Evolutionary conservation across 129 eudicot genomes (phyloP), one percentile per base, ranked within the genome.

Genomic region (Smallanthus sonchifolius): DNA sequence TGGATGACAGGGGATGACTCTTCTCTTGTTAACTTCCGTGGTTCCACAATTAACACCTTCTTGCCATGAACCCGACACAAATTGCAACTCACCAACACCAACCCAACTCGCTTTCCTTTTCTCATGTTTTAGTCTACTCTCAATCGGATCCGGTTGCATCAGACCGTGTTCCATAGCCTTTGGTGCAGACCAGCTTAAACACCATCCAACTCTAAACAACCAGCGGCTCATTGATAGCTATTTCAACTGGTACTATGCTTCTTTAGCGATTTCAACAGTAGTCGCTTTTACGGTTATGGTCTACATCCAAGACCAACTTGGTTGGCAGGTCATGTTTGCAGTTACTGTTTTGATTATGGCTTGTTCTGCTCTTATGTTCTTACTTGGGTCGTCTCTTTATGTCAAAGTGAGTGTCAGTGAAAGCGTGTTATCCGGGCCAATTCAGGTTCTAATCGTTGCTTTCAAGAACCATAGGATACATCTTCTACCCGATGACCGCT

Each of bases 161-260:
- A 70, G 89, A 65, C 86, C 96, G 16, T 89, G 86, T 72, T 79
- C 89, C n/a, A 66, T 86, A 39, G 91, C 96, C 39, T 89, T 86
- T 32, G 96, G 89, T 36, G 87, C 87, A 3, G 89, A 89, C 76
- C 96, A 89, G 74, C 63, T 84, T 14, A 70, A 67, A 43, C 71
- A 71, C 69, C 60, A 77, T 56, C 85, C 44, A 15, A 70, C 73
- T 11, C 82, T 69, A 2, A 44, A 84, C 54, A 82, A 77, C 20
- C 82, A 67, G 51, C 64, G 83, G 71, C 45, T 70, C 52, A 30
- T 80, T 16, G 81, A 80, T 2, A 84, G 87, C 77, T 89, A 73
- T 76, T 89, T 86, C 32, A 88, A 80, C 59, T 88, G 91, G 95
- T 88, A 83, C 54, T 88, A 86, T 20, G 84, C 86, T 2, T 67